These are phyloP conservation scores for Arxiozyma heterogenica DNA, from an alignment of 1,139 yeast species.

Conservation along the genomic window DNA sequence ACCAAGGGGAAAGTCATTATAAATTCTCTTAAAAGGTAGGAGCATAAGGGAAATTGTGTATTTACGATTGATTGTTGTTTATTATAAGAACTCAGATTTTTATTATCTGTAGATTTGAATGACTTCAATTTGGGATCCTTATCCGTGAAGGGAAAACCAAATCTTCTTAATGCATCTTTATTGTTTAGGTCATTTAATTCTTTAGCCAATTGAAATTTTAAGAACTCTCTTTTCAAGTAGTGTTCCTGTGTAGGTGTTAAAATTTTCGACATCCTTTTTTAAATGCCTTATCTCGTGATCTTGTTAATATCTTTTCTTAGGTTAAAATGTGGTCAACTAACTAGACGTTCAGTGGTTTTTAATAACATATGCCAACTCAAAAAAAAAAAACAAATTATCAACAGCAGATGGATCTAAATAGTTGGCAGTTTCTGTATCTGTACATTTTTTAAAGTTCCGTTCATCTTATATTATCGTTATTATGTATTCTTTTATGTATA, in stretches of 20 bases:
- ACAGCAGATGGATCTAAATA: neutral
- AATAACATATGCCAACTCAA: neutral
- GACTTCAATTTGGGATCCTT: slow-evolving; percentile 27
- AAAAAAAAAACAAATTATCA: no score
- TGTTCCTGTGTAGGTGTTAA: slow-evolving; percentile 64
- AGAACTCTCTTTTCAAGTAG: slow-evolving; percentile 69
- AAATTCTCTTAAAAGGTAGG: slow-evolving; percentile 55
- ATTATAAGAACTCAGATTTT: neutral
- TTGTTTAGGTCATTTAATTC: slow-evolving; percentile 56
- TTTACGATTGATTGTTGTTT: neutral
- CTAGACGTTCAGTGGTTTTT: no score
- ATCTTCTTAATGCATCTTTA: slow-evolving; percentile 48
- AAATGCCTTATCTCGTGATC: neutral
- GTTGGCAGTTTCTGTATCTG: no score
- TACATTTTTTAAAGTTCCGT: no score
- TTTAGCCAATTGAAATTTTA: slow-evolving; percentile 48
- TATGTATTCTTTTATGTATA: no score
- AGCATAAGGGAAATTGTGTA: slow-evolving; percentile 51
- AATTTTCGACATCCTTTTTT: neutral
- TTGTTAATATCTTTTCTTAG: neutral
- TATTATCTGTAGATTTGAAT: neutral
- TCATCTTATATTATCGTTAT: no score
- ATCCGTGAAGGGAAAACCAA: slow-evolving; percentile 64
- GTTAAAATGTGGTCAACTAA: neutral
- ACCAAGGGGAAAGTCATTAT: slow-evolving; percentile 69